A percentile compares a stretch with the other conserved stretches of the same genome.
Conservation (phyloP, 2,329 filamentous ascomycete genomes). For the Trichoderma harzianum region DNA sequence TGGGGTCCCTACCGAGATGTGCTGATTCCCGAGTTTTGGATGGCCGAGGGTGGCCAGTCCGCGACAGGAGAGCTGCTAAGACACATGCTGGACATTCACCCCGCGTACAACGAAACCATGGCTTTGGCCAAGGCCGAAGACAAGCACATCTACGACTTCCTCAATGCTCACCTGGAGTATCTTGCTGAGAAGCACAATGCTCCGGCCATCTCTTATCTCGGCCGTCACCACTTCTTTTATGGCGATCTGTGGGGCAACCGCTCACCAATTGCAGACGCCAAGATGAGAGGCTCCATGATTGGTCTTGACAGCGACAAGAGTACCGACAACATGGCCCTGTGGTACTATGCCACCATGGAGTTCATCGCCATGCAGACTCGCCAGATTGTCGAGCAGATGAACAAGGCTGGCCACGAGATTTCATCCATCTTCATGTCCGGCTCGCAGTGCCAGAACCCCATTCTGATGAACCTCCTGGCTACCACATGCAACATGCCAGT, state of each 20-base stretch:
- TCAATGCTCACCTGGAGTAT: conserved; percentile 81
- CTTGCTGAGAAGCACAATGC: conserved; percentile 67
- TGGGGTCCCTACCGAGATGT: conserved; percentile 98
- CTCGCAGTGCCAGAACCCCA: conserved; percentile 91
- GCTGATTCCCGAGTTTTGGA: conserved; percentile 87
- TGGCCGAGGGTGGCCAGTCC: conserved; percentile 95
- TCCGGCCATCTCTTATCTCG: conserved; percentile 79
- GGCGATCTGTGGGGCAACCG: conserved; percentile 97
- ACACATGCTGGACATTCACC: conserved; percentile 92
- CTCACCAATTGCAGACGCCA: conserved; percentile 85
- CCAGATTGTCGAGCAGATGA: conserved; percentile 95
- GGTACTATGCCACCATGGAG: conserved; percentile 96
- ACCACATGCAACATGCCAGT: conserved; percentile 91
- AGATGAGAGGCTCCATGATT: conserved; percentile 87
- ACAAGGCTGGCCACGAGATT: conserved; percentile 80
- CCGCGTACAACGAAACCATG: conserved; percentile 76
- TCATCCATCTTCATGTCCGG: conserved; percentile 98
- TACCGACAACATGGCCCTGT: conserved; percentile 79
- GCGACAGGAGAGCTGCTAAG: conserved; percentile 93
- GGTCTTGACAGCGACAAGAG: conserved; percentile 84
- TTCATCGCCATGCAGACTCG: conserved; percentile 96
- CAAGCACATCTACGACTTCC: conserved; percentile 89
- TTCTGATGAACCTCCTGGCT: conserved; percentile 88
- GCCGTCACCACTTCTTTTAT: conserved; percentile 96
- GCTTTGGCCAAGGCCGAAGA: conserved; percentile 78